These are phyloP conservation scores for Aspergillus diversus DNA, from an alignment of 495 filamentous ascomycete genomes.

Conservation along the genomic window DNA sequence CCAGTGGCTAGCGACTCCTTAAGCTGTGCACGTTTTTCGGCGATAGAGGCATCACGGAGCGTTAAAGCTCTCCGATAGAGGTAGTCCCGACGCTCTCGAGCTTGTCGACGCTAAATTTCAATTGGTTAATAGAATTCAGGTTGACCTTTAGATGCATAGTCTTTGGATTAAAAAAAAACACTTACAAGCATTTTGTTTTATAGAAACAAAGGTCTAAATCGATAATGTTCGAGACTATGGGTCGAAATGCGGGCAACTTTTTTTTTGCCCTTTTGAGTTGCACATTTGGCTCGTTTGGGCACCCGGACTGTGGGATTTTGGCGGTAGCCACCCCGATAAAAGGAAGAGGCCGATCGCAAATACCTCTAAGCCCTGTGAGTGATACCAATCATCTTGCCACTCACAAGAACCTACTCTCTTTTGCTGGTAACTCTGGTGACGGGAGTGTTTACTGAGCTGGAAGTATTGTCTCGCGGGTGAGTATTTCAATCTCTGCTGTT, in stretches of 20 bases:
- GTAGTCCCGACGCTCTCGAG: slow-evolving; percentile 88
- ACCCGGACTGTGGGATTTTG: slow-evolving; percentile 43
- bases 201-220: background rate
- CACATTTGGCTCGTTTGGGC: slow-evolving; percentile 32
- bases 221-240: slow-evolving; percentile 2
- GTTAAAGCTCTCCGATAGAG: slow-evolving; percentile 82
- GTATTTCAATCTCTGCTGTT: slow-evolving; percentile 1
- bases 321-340: slow-evolving; percentile 33
- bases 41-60: slow-evolving; percentile 89
- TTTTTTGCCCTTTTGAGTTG: slow-evolving; percentile 37
- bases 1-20: slow-evolving; percentile 81
- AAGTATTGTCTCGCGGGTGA: slow-evolving; percentile 8
- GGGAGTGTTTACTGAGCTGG: slow-evolving; percentile 8
- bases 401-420: slow-evolving; percentile 18
- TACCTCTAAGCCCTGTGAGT: slow-evolving; percentile 21
- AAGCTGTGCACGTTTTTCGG: slow-evolving; percentile 85
- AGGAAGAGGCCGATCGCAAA: slow-evolving; percentile 29
- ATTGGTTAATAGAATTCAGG: background rate
- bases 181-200: slow-evolving; percentile 48
- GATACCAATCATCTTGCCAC: slow-evolving; percentile 20
- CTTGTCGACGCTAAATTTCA: slow-evolving; percentile 62
- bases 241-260: slow-evolving; percentile 44
- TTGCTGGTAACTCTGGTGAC: slow-evolving; percentile 15
- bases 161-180: slow-evolving; percentile 4
- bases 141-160: background rate